Conservation (phyloP, 1,139 yeast genomes). For the Geotrichum cucujoidarum region DNA sequence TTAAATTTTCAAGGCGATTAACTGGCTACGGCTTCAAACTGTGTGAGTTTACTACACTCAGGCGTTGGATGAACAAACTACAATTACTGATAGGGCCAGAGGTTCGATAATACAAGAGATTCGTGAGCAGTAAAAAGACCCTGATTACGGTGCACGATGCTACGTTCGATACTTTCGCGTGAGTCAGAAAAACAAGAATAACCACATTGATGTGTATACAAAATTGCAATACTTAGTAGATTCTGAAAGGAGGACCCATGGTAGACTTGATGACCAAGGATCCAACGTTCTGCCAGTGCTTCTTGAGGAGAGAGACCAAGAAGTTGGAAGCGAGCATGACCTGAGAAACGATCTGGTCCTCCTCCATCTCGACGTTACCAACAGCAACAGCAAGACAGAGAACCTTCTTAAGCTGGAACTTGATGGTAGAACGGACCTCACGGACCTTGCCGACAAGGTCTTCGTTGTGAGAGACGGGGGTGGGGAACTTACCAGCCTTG, state of each 20-base stretch:
- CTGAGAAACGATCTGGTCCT: slow-evolving; percentile 94
- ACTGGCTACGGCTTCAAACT: no score
- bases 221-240: slow-evolving; percentile 59
- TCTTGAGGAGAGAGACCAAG: slow-evolving; percentile 98
- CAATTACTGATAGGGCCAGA: no score
- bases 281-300: slow-evolving; percentile 99
- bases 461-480: slow-evolving; percentile 99
- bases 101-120: no score
- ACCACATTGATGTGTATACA: neutral
- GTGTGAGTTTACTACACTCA: no score
- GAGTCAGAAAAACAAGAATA: neutral
- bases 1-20: no score
- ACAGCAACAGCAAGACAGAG: slow-evolving; percentile 92
- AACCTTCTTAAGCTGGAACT: slow-evolving; percentile 97
- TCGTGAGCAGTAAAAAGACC: no score
- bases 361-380: slow-evolving; percentile 99
- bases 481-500: slow-evolving; percentile 99
- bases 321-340: slow-evolving; percentile 99
- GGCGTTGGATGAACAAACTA: no score
- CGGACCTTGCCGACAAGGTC: slow-evolving; percentile 93
- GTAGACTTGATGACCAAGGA: slow-evolving; percentile 98
- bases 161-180: no score
- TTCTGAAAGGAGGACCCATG: slow-evolving; percentile 99
- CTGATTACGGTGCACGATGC: no score
- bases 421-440: slow-evolving; percentile 98